phyloP scores from a whole-genome alignment of 805 yeast species.

The Myxozyma mucilagina region DNA sequence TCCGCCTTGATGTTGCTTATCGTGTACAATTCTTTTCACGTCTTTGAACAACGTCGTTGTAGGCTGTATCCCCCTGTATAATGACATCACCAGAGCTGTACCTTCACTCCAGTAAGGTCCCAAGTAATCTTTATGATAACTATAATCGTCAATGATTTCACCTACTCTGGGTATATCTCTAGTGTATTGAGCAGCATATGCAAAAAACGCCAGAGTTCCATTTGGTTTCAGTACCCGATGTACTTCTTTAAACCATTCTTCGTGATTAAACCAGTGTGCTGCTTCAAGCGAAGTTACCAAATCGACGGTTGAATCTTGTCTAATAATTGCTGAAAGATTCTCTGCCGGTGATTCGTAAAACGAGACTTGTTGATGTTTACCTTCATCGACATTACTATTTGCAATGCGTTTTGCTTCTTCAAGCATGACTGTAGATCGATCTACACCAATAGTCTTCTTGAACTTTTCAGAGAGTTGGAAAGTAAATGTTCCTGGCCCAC shows the following conservation, averaged over 20 bases:
- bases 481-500: constrained; percentile 79
- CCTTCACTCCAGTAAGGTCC: constrained; percentile 87
- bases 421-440: constrained; percentile 60
- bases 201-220: constrained; percentile 78
- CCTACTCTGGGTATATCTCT: constrained; percentile 56
- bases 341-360: constrained; percentile 25
- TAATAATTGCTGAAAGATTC: constrained; percentile 26
- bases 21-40: not conserved
- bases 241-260: constrained; percentile 52
- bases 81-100: constrained; percentile 51
- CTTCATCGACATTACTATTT: constrained; percentile 31
- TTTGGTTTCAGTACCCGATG: constrained; percentile 52
- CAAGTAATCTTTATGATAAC: constrained; percentile 47
- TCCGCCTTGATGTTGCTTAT: not conserved
- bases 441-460: constrained; percentile 60
- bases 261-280: constrained; percentile 78
- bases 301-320: constrained; percentile 49
- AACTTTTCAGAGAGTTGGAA: constrained; percentile 51
- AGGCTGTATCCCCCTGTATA: constrained; percentile 47
- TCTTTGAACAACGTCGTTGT: constrained; percentile 39
- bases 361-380: not conserved
- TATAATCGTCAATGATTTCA: constrained; percentile 51
- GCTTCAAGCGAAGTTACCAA: constrained; percentile 78
- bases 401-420: constrained; percentile 43
- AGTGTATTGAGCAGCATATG: constrained; percentile 71